Evolutionary conservation across 345 rosid genomes (phyloP).

Genomic region (Salix viminalis): DNA sequence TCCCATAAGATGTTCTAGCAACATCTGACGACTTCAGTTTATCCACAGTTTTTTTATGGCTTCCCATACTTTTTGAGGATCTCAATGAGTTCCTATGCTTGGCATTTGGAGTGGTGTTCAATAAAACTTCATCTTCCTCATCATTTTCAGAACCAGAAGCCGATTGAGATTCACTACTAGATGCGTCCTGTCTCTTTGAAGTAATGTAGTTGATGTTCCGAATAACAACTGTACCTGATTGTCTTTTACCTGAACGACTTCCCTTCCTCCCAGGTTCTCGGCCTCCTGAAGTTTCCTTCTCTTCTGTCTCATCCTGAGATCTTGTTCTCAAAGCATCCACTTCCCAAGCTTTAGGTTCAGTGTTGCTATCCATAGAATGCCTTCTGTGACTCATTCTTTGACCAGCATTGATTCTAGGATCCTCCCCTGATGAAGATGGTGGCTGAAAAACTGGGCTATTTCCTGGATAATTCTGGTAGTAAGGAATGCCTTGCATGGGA

Average conservation of each 20-base stretch:
- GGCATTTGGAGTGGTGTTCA: slow-evolving; percentile 14
- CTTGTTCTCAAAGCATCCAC: slow-evolving; percentile 34
- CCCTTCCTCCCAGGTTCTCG: slow-evolving; percentile 33
- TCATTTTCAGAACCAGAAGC: slow-evolving; percentile 47
- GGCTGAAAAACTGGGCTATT: slow-evolving; percentile 57
- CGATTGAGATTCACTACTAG: slow-evolving; percentile 54
- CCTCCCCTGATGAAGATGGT: slow-evolving; percentile 62
- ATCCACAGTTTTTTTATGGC: slow-evolving; percentile 25
- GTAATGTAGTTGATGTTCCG: slow-evolving; percentile 79
- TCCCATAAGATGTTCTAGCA: slow-evolving; percentile 36
- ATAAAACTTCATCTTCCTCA: slow-evolving; percentile 38
- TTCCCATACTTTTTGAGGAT: slow-evolving; percentile 38
- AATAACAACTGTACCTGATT: slow-evolving; percentile 72
- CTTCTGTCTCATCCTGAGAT: slow-evolving; percentile 47
- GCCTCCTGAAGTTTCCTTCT: slow-evolving; percentile 28
- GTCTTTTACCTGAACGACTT: slow-evolving; percentile 51
- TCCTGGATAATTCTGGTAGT: slow-evolving; percentile 64
- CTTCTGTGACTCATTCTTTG: slow-evolving; percentile 51
- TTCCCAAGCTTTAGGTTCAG: slow-evolving; percentile 49
- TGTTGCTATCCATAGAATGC: slow-evolving; percentile 56
- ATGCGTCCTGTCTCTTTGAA: slow-evolving; percentile 55
- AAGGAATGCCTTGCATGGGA: slow-evolving; percentile 80
- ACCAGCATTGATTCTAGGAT: slow-evolving; percentile 48
- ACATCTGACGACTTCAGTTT: slow-evolving; percentile 21
- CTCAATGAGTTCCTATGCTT: slow-evolving; percentile 29